Evolutionary conservation across 2,329 filamentous ascomycete species (phyloP).

Genomic region (Alternaria sp.): DNA sequence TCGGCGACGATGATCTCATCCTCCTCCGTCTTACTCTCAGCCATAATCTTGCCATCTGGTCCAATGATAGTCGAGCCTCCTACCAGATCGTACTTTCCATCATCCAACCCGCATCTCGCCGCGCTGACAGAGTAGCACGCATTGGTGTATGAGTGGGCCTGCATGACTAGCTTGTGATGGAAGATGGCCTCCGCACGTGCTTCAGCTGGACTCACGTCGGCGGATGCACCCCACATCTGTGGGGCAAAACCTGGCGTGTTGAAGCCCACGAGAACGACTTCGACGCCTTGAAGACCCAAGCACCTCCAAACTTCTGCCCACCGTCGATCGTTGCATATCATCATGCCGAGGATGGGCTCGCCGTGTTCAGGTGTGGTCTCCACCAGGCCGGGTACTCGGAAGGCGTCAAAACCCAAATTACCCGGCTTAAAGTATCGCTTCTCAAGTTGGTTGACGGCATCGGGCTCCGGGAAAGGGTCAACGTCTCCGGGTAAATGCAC

Average conservation of each 20-base stretch:
- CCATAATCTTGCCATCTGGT: slow-evolving; percentile 56
- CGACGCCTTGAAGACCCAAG: slow-evolving; percentile 57
- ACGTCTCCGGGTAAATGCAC: slow-evolving; percentile 26
- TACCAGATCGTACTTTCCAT: slow-evolving; percentile 52
- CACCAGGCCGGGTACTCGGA: slow-evolving; percentile 25
- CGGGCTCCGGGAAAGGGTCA: slow-evolving; percentile 43
- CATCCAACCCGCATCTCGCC: slow-evolving; percentile 57
- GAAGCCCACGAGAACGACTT: slow-evolving; percentile 53
- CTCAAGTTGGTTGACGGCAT: slow-evolving; percentile 60
- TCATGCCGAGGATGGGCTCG: slow-evolving; percentile 60
- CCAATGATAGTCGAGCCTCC: slow-evolving; percentile 39
- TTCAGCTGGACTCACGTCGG: slow-evolving; percentile 36
- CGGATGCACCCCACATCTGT: slow-evolving; percentile 36
- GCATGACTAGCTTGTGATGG: slow-evolving; percentile 60
- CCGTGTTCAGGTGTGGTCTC: slow-evolving; percentile 38
- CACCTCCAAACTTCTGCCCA: slow-evolving; percentile 61
- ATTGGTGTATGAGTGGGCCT: slow-evolving; percentile 60
- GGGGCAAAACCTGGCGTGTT: slow-evolving; percentile 57
- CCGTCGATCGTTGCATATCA: slow-evolving; percentile 62
- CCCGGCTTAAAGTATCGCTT: slow-evolving; percentile 62
- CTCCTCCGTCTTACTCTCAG: slow-evolving; percentile 53
- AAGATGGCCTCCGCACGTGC: slow-evolving; percentile 56
- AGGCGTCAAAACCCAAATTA: slow-evolving; percentile 56
- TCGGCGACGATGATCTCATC: slow-evolving; percentile 59
- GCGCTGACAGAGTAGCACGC: slow-evolving; percentile 57